Conservation (phyloP, 2,329 filamentous ascomycete species). For the Phaeosphaeriaceae sp. region DNA sequence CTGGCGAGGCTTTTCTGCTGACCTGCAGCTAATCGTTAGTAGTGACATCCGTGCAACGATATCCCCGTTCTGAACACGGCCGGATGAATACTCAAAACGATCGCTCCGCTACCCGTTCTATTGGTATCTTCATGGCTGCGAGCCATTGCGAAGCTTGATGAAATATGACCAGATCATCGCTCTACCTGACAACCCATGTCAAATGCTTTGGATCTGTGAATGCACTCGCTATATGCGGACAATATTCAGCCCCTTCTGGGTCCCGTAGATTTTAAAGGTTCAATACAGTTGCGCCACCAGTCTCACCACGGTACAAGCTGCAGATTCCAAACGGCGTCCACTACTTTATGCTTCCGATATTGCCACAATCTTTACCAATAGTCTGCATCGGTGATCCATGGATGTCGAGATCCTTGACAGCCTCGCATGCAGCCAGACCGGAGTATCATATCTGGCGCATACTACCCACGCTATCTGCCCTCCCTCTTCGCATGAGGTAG, state of each 20-base stretch:
- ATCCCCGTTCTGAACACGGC: background rate
- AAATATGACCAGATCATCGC: background rate
- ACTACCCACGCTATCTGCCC: no score
- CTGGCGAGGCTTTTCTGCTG: conserved; percentile 2
- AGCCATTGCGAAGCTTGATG: background rate
- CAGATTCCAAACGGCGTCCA: background rate
- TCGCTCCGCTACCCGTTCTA: background rate
- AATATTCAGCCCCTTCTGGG: background rate
- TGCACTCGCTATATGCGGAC: background rate
- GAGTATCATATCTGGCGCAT: background rate
- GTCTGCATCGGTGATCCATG: background rate
- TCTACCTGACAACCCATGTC: background rate
- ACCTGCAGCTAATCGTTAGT: conserved; percentile 7
- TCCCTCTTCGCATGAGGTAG: background rate
- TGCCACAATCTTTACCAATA: background rate
- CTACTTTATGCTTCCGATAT: background rate
- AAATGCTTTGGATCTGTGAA: background rate
- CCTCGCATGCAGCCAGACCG: background rate
- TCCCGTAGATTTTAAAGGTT: background rate
- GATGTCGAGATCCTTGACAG: background rate
- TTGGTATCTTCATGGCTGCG: background rate
- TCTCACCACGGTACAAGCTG: background rate
- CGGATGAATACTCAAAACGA: background rate
- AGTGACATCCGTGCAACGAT: conserved; percentile 1
- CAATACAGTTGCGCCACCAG: background rate